Percentiles rank a stretch among this genome's conserved stretches.
Conservation (phyloP, 2,329 filamentous ascomycete species). For the Xylariaceae sp. region DNA sequence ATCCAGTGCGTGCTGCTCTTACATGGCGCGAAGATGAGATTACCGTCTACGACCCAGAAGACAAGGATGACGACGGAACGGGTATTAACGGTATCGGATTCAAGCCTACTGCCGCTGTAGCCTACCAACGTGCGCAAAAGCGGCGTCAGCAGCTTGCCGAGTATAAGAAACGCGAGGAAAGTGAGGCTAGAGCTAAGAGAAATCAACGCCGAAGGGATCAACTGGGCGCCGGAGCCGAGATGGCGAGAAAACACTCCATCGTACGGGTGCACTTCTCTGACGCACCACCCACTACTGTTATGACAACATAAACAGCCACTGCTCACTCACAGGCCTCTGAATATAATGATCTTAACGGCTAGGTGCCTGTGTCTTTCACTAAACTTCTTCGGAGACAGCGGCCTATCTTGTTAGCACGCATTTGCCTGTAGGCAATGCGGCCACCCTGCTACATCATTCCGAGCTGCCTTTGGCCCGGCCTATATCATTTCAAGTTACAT, state of each 20-base stretch:
- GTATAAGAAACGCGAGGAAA: conserved; percentile 66
- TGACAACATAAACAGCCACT: conserved; percentile 35
- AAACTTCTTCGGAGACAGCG: not conserved
- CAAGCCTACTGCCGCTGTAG: conserved; percentile 67
- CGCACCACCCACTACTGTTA: conserved; percentile 39
- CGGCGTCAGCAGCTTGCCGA: conserved; percentile 67
- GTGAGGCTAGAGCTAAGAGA: conserved; percentile 63
- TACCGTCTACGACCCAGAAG: conserved; percentile 68
- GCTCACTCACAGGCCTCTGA: not conserved
- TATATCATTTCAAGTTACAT: not conserved
- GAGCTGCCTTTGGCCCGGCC: not conserved
- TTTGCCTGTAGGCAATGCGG: not conserved
- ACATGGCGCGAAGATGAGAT: conserved; percentile 75
- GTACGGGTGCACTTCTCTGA: conserved; percentile 44
- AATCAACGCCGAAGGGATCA: conserved; percentile 57
- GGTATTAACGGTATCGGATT: conserved; percentile 74
- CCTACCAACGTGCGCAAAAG: conserved; percentile 62
- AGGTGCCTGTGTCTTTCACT: not conserved
- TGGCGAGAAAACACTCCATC: conserved; percentile 39
- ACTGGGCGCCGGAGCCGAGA: conserved; percentile 35
- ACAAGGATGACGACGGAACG: conserved; percentile 70
- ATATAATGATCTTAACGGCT: not conserved
- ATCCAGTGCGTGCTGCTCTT: conserved; percentile 63
- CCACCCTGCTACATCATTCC: not conserved
- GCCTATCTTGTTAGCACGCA: not conserved